phyloP scores from a whole-genome alignment of 495 filamentous ascomycete genomes.

The Hypoxylon intermedium region DNA sequence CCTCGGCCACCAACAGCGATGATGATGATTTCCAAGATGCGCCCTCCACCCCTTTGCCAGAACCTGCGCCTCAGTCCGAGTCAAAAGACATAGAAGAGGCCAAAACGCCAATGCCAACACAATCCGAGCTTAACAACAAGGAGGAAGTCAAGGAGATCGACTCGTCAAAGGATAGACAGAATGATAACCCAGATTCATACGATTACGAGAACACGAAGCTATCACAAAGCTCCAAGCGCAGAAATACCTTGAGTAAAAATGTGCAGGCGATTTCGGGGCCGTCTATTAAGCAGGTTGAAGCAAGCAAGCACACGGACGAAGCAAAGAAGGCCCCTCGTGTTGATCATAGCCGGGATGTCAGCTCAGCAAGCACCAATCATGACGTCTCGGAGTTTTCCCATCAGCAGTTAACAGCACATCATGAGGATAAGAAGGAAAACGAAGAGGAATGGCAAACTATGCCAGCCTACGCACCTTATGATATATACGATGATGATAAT shows the following conservation, averaged over 20 bases:
- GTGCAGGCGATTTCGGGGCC: conserved; percentile 41
- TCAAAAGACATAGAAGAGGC: conserved; percentile 28
- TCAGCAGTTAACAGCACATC: conserved; percentile 73
- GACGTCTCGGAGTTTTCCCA: conserved; percentile 88
- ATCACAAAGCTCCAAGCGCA: conserved; percentile 23
- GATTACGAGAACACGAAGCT: conserved; percentile 21
- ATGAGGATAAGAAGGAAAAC: conserved; percentile 54
- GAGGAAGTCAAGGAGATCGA: conserved; percentile 4
- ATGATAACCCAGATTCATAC: conserved; percentile 16
- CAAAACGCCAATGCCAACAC: conserved; percentile 29
- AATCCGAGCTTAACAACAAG: conserved; percentile 15
- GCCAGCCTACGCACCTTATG: conserved; percentile 89
- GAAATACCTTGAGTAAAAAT: conserved; percentile 27
- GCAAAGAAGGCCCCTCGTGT: conserved; percentile 13
- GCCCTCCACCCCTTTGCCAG: conserved; percentile 41
- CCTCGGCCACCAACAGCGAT: conserved; percentile 35
- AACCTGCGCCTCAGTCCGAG: conserved; percentile 21
- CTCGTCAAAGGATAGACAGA: conserved; percentile 8
- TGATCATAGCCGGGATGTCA: conserved; percentile 43
- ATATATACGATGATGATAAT: conserved; percentile 94
- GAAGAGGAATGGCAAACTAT: conserved; percentile 87
- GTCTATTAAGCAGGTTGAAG: conserved; percentile 38
- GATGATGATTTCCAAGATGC: conserved; percentile 53
- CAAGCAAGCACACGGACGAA: conserved; percentile 35
- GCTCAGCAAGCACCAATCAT: conserved; percentile 35